phyloP scores from a whole-genome alignment of 441 rosid genomes.

The Eruca vesicaria region DNA sequence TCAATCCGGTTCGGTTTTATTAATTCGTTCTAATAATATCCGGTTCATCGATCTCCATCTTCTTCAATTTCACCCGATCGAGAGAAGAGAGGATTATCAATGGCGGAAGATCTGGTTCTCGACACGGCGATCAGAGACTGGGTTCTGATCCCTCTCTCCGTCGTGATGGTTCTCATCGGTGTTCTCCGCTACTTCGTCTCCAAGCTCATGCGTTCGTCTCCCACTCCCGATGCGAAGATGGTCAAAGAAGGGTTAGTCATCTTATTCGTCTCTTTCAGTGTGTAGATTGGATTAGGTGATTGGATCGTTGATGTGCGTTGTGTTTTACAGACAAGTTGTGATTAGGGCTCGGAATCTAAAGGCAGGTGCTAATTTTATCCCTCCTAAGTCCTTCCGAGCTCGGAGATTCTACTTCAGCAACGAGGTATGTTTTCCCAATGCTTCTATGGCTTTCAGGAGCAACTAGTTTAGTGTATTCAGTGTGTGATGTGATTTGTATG shows the following conservation, averaged over 20 bases:
- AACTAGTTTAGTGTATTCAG: not conserved
- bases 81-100: slow-evolving; percentile 23
- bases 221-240: slow-evolving; percentile 68
- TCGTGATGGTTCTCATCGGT: slow-evolving; percentile 93
- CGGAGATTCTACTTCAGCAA: slow-evolving; percentile 78
- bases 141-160: slow-evolving; percentile 87
- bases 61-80: slow-evolving; percentile 11
- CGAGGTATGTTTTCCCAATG: slow-evolving; percentile 34
- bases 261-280: not conserved
- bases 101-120: slow-evolving; percentile 93
- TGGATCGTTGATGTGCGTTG: not conserved
- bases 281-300: not conserved
- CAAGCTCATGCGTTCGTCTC: slow-evolving; percentile 54
- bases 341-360: slow-evolving; percentile 76
- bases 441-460: not conserved
- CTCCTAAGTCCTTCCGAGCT: slow-evolving; percentile 78
- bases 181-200: slow-evolving; percentile 89
- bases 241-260: slow-evolving; percentile 73
- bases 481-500: not conserved
- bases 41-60: not conserved
- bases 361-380: slow-evolving; percentile 78
- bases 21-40: not conserved
- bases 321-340: slow-evolving; percentile 62
- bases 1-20: not conserved
- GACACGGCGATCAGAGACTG: slow-evolving; percentile 94